Percentiles rank a stretch among this genome's conserved stretches.
phyloP scores from a whole-genome alignment of 192 early-diverging fungal genomes.

The Powellomyces hirtus region DNA sequence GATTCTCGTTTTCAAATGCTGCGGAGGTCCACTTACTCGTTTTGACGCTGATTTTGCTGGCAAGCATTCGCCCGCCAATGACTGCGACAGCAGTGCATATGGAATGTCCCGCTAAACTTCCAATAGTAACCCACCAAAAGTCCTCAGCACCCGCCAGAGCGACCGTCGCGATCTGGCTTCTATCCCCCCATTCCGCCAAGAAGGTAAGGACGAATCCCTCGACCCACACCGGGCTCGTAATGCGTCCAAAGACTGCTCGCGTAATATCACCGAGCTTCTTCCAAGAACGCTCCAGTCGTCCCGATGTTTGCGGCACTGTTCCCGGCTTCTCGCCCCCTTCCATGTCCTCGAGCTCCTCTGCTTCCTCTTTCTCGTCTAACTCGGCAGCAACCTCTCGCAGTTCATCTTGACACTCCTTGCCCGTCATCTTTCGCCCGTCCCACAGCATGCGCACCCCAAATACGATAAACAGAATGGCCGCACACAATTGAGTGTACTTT shows the following conservation, averaged over 20 bases:
- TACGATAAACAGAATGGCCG: conserved; percentile 82
- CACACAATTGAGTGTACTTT: conserved; percentile 80
- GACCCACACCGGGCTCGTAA: conserved; percentile 88
- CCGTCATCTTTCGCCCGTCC: conserved; percentile 84
- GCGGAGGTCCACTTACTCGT: conserved; percentile 52
- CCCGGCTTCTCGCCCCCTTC: conserved; percentile 8
- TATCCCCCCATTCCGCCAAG: conserved; percentile 96
- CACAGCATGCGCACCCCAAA: conserved; percentile 89
- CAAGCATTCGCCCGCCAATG: conserved; percentile 85
- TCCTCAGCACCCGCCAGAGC: conserved; percentile 94
- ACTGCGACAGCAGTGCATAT: conserved; percentile 93
- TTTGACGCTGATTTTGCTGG: conserved; percentile 79
- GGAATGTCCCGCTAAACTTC: conserved; percentile 86
- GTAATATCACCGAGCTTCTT: conserved; percentile 33
- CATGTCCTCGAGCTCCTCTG: conserved; percentile 36
- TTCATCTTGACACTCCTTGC: conserved; percentile 85
- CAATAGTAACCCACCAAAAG: conserved; percentile 86
- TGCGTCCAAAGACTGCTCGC: conserved; percentile 4
- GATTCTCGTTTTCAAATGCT: too few relatives aligned
- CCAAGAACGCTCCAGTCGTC: conserved; percentile 40
- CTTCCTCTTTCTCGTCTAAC: conserved; percentile 70
- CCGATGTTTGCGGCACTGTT: background rate
- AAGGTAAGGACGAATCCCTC: conserved; percentile 97
- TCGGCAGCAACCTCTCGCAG: conserved; percentile 88
- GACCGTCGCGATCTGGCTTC: conserved; percentile 95